Evolutionary conservation across 73 alveolate species (phyloP).

Genomic region (Blepharisma stoltei): DNA sequence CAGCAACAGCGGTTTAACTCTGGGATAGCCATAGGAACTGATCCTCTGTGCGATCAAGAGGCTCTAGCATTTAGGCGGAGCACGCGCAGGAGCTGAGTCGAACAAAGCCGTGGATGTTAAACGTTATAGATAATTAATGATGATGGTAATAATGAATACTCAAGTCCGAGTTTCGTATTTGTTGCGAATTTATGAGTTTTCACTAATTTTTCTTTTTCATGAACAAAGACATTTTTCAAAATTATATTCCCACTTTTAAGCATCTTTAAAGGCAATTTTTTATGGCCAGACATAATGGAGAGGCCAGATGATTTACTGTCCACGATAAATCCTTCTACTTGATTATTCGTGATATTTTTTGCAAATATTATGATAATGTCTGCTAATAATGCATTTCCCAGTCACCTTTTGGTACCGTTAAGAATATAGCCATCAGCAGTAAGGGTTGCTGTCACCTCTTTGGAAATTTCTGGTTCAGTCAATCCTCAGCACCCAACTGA

Average conservation of each 20-base stretch:
- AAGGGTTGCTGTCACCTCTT: constrained; percentile 53
- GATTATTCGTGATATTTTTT: constrained; percentile 34
- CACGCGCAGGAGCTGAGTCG: no score
- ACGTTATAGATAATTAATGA: no score
- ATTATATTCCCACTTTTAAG: constrained; percentile 48
- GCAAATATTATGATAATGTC: constrained; percentile 55
- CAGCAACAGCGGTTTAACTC: no score
- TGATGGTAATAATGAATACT: no score
- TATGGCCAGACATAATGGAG: constrained; percentile 31
- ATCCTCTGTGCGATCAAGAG: no score
- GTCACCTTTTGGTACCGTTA: constrained; percentile 62
- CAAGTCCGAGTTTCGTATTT: constrained; percentile 36
- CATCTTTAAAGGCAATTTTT: constrained; percentile 37
- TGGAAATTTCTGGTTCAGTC: constrained; percentile 61
- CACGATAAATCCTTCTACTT: constrained; percentile 52
- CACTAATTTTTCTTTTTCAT: constrained; percentile 38
- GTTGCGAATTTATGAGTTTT: constrained; percentile 44
- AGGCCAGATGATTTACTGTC: constrained; percentile 42
- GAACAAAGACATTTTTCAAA: constrained; percentile 53
- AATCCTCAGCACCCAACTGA: constrained; percentile 41
- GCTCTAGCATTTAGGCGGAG: no score
- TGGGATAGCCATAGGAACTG: no score
- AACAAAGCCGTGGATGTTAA: no score
- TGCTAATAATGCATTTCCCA: constrained; percentile 50
- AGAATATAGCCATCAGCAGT: constrained; percentile 51